Conservation (phyloP, 2,329 filamentous ascomycete genomes). For the Colletotrichum truncatum region DNA sequence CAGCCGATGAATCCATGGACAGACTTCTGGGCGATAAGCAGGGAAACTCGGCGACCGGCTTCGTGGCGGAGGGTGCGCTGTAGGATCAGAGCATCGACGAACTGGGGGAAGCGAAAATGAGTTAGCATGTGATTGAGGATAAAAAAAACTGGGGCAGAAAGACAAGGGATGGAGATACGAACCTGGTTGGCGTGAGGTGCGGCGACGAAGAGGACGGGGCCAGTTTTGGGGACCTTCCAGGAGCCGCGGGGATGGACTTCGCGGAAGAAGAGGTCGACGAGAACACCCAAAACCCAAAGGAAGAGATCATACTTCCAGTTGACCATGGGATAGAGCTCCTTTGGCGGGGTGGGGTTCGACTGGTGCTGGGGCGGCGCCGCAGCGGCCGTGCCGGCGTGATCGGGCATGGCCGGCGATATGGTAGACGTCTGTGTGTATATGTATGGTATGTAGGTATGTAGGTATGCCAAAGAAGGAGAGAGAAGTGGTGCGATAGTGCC, state of each 20-base stretch:
- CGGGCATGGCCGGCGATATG: constrained; percentile 19
- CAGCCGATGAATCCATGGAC: constrained; percentile 94
- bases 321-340: constrained; percentile 75
- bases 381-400: constrained; percentile 25
- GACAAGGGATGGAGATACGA: neutral
- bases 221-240: constrained; percentile 91
- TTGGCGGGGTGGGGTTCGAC: constrained; percentile 41
- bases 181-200: constrained; percentile 97
- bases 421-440: neutral
- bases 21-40: constrained; percentile 94
- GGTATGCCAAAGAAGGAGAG: neutral
- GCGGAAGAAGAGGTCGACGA: constrained; percentile 97
- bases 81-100: constrained; percentile 93
- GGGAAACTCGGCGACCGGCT: constrained; percentile 87
- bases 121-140: constrained; percentile 25
- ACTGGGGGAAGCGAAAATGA: constrained; percentile 58
- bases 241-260: constrained; percentile 95
- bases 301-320: constrained; percentile 81
- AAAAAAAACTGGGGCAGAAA: constrained; percentile 15
- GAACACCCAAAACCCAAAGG: constrained; percentile 79
- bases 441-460: neutral
- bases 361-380: constrained; percentile 36
- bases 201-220: constrained; percentile 93
- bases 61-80: constrained; percentile 91
- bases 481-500: neutral